Conservation (phyloP, 495 filamentous ascomycete genomes). For the Daldinia loculata region DNA sequence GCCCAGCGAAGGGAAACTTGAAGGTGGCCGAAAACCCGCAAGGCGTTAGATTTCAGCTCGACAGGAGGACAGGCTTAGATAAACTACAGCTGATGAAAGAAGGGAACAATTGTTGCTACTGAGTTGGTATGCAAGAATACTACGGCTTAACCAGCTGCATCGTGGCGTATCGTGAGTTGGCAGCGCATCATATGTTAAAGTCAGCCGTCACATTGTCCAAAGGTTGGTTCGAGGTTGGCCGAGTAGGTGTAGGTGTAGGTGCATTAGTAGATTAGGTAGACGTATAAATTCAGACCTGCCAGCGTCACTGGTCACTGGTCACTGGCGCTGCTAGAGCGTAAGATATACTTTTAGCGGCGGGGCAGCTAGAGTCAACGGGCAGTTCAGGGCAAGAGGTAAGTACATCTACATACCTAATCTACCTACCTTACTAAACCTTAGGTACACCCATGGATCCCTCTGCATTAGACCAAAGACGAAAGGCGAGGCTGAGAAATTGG, state of each 20-base stretch:
- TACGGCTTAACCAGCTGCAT: constrained; percentile 10
- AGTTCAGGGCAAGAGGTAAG: background rate
- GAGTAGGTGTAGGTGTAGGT: background rate
- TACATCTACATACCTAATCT: too few species aligned
- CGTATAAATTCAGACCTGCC: background rate
- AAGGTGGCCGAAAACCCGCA: constrained; percentile 24
- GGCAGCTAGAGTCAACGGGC: constrained; percentile 16
- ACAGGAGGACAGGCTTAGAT: background rate
- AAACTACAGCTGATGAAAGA: constrained; percentile 5
- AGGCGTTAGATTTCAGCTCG: constrained; percentile 1
- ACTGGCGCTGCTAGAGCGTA: constrained; percentile 6
- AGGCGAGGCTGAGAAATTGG: constrained; percentile 35
- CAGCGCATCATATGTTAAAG: constrained; percentile 34
- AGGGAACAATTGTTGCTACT: constrained; percentile 5
- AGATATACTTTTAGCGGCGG: constrained; percentile 18
- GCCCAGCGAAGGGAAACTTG: constrained; percentile 22
- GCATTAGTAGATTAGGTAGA: constrained; percentile 1
- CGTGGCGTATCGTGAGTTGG: constrained; percentile 27
- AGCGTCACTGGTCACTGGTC: background rate
- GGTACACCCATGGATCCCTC: too few species aligned
- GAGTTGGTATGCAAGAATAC: background rate
- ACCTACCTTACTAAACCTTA: background rate
- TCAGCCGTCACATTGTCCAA: constrained; percentile 31
- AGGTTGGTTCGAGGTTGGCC: constrained; percentile 12
- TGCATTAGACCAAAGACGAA: constrained; percentile 2